phyloP scores from a whole-genome alignment of 176 grass and related monocot species.

The Lolium multiflorum region DNA sequence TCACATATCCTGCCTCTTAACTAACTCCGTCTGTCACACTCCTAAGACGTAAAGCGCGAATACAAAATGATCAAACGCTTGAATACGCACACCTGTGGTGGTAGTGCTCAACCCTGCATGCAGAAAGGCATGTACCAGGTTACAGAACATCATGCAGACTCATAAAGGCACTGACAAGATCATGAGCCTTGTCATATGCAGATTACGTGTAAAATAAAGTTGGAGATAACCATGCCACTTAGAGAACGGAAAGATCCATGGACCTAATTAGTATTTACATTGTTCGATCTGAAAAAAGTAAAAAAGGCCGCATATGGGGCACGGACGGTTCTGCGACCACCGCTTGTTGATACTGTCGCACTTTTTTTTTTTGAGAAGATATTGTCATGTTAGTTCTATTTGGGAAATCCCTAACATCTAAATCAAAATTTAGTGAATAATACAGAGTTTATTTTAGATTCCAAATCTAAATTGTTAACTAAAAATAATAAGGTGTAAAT shows the following conservation, averaged over 20 bases:
- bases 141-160: not conserved
- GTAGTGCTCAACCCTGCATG: not conserved
- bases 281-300: not conserved
- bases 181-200: not conserved
- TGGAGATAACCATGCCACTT: constrained; percentile 2
- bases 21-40: constrained; percentile 25
- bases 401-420: not conserved
- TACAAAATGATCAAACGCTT: constrained; percentile 12
- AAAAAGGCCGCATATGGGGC: not conserved
- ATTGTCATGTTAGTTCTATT: not conserved
- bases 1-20: constrained; percentile 19
- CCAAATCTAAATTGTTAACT: not conserved
- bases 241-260: not conserved
- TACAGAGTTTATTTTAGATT: not conserved
- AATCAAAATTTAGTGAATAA: not conserved
- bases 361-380: not conserved
- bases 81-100: not conserved
- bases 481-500: not conserved
- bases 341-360: not conserved
- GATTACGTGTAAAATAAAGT: not conserved
- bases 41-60: not conserved
- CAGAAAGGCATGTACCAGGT: not conserved
- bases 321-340: not conserved
- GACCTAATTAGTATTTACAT: not conserved
- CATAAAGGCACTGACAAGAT: constrained; percentile 7